A percentile compares a stretch with the other conserved stretches of the same genome.
These are phyloP conservation scores for Ceriops decandra DNA, from an alignment of 345 rosid species.

Conservation along the genomic window DNA sequence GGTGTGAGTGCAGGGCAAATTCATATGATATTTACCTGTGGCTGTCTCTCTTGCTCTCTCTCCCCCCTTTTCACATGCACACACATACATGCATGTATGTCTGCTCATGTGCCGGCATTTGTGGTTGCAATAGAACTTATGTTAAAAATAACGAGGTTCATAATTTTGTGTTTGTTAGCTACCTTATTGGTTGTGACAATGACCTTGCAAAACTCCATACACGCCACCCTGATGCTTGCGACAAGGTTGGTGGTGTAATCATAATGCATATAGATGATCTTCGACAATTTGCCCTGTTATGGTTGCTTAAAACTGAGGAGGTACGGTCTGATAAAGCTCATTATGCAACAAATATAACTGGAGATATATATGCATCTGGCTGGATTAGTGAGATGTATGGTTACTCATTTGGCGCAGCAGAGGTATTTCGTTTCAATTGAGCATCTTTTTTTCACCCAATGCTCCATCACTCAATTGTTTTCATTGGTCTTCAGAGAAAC, in stretches of 20 bases:
- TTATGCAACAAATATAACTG: conserved; percentile 80
- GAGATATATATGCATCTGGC: conserved; percentile 85
- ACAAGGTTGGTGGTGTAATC: conserved; percentile 97
- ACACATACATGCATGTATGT: neutral
- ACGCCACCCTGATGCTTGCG: conserved; percentile 84
- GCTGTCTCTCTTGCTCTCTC: conserved; percentile 4
- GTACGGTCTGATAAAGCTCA: conserved; percentile 95
- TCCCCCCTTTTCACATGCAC: neutral
- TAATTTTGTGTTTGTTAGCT: conserved; percentile 43
- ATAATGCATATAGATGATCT: conserved; percentile 98
- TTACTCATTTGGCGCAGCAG: conserved; percentile 98
- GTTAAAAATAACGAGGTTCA: conserved; percentile 4
- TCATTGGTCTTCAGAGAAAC: no score
- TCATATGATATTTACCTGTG: neutral
- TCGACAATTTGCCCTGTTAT: conserved; percentile 72
- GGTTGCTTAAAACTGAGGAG: conserved; percentile 97
- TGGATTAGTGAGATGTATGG: conserved; percentile 99
- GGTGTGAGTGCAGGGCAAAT: neutral
- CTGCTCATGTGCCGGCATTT: neutral
- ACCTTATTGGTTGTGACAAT: conserved; percentile 92
- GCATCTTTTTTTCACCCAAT: neutral
- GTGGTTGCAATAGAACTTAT: neutral
- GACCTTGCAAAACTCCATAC: conserved; percentile 94
- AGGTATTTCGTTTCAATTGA: conserved; percentile 44
- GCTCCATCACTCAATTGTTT: neutral